Evolutionary conservation across 768 basidiomycete genomes (phyloP), one percentile per base, ranked within the genome.

Genomic region (Auriscalpium vulgare): DNA sequence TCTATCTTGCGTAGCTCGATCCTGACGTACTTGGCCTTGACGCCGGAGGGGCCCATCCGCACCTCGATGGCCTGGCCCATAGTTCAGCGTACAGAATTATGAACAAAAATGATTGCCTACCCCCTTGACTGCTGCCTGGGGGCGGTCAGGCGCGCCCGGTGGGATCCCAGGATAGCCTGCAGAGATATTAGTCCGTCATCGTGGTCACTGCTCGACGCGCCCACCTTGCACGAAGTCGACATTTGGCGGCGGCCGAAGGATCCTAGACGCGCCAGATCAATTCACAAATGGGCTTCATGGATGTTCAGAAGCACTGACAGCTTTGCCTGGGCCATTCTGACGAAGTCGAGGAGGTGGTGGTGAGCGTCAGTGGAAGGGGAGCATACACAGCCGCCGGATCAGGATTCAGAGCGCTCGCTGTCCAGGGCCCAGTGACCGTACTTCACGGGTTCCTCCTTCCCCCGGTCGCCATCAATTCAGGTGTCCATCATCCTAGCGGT

Each of bases 1-100:
- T 97, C 95, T 45, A 95, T 82, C 74, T 94, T 94, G 62, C 91
- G 83, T 67, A 97, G 77, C 71, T 95, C 93, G 58, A 97, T 83
- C 60, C 87, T 83, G 23, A 97, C 86, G 86, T 90, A 95, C 71
- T 92, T 91, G 29, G 90, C 90, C 73, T 92, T 94, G 66, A 91
- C 80, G 14, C 88, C 87, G 59, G 83, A 78, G 2, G 76, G 74
- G 0, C 83, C 85, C 6, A 85, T 77, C 16, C 94, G 84, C 11
- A 97, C 80, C 69, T 97, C 94, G 51, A 97, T 80, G 17, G 90
- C 85, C 91, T 93, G 54, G 1, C 37, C 13, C 48, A 43, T 13
- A 51, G 48, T 38, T 50, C 60, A 8, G 58, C 61, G 36, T 37
- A 51, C 17, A 14, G 37, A n/a, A 57, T 52, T 43, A 62, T 38